Conservation (phyloP, 192 early-diverging fungal species). For the Coemansia sp. region DNA sequence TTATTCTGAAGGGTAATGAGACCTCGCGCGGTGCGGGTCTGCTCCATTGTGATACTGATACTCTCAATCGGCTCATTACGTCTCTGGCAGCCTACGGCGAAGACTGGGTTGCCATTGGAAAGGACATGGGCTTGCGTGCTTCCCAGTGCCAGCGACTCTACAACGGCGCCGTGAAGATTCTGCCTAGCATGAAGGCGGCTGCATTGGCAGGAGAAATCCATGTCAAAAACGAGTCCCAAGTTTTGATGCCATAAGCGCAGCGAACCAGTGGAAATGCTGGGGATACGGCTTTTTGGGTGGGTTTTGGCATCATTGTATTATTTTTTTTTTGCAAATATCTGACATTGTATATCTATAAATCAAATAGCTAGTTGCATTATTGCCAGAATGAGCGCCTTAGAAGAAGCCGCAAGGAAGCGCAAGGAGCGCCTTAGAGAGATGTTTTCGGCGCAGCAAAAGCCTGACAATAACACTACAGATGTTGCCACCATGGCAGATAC, state of each 20-base stretch:
- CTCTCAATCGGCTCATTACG: conserved; percentile 3
- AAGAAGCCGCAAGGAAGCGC: conserved; percentile 64
- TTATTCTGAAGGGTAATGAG: background rate
- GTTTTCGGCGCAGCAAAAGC: conserved; percentile 2
- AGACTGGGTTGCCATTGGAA: conserved; percentile 10
- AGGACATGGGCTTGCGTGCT: conserved; percentile 10
- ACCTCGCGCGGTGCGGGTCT: background rate
- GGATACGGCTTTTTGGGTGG: background rate
- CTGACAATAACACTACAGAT: background rate
- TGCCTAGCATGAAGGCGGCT: conserved; percentile 8
- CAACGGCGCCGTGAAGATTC: background rate
- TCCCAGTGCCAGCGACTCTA: conserved; percentile 1
- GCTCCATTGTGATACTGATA: background rate
- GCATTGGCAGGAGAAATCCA: background rate
- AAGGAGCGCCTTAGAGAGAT: conserved; percentile 60
- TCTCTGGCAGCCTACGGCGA: background rate
- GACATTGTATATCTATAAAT: background rate
- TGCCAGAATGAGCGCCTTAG: conserved; percentile 47
- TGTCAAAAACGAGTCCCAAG: background rate
- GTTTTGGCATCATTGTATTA: background rate
- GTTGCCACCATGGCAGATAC: background rate
- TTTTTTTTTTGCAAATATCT: background rate
- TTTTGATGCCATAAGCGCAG: background rate
- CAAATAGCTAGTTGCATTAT: background rate
- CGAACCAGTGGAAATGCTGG: background rate